Evolutionary conservation across 1,284 basidiomycete species (phyloP).

Genomic region (Ceratobasidium sp.): DNA sequence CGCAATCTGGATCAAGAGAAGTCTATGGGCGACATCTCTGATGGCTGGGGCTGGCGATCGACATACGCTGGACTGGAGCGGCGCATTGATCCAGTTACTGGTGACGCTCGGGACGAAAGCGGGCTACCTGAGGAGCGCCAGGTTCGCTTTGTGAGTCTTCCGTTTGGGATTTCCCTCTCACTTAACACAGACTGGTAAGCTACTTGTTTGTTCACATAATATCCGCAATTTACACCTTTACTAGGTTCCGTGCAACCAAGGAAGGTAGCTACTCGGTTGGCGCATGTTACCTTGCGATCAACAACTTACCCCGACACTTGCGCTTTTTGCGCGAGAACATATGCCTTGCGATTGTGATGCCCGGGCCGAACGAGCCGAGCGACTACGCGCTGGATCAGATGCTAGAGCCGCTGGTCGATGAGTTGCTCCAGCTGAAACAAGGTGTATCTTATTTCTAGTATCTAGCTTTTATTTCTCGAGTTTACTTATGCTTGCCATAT

Average conservation of each 20-base stretch:
- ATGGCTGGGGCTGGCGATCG: conserved; percentile 15
- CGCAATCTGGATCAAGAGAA: not conserved
- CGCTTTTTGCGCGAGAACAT: conserved; percentile 14
- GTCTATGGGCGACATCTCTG: not conserved
- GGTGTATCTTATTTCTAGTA: conserved; percentile 9
- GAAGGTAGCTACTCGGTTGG: not conserved
- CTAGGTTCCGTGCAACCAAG: not conserved
- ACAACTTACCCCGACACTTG: conserved; percentile 13
- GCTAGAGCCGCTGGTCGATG: conserved; percentile 24
- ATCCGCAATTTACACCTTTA: not conserved
- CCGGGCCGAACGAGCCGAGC: conserved; percentile 18
- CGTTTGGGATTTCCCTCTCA: conserved; percentile 4
- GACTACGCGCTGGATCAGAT: conserved; percentile 20
- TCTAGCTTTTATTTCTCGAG: too few species aligned
- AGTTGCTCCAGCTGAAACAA: conserved; percentile 7
- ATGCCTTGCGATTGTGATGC: not conserved
- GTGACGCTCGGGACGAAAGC: not conserved
- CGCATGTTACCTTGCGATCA: conserved; percentile 7
- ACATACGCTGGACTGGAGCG: not conserved
- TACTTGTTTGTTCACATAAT: too few species aligned
- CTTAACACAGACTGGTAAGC: conserved; percentile 11
- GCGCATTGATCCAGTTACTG: not conserved
- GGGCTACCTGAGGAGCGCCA: not conserved
- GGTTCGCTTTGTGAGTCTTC: conserved; percentile 17
- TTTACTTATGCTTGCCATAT: too few species aligned